These are phyloP conservation scores for Elaeis oleifera DNA, from an alignment of 202 grass and related monocot species.

Conservation along the genomic window DNA sequence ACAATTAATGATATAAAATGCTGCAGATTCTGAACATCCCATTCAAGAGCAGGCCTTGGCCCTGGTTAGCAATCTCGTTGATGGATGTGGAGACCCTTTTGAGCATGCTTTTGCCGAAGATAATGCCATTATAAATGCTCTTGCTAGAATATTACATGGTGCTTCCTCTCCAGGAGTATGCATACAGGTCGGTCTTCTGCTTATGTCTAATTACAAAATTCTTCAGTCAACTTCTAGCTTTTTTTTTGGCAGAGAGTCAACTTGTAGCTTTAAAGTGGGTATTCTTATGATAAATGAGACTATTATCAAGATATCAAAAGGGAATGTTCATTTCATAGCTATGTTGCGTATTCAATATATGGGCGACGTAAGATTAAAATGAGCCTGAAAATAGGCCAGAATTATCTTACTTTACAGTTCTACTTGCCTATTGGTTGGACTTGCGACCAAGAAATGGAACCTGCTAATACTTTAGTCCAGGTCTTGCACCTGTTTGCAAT, in stretches of 20 bases:
- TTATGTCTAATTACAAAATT: not conserved
- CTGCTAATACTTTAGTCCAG: too few species aligned
- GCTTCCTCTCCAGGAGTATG: conserved; percentile 46
- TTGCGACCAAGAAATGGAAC: too few species aligned
- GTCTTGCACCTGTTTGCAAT: too few species aligned
- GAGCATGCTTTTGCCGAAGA: conserved; percentile 61
- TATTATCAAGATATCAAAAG: too few species aligned
- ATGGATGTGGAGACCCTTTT: conserved; percentile 53
- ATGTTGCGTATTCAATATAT: too few species aligned
- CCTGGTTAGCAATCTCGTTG: conserved; percentile 72
- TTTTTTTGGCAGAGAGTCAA: not conserved
- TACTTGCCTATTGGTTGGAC: too few species aligned
- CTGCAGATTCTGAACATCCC: conserved; percentile 82
- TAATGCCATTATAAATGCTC: conserved; percentile 52
- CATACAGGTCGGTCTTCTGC: conserved; percentile 54
- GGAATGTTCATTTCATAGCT: too few species aligned
- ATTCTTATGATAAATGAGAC: too few species aligned
- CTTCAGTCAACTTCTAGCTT: not conserved
- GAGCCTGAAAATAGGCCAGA: too few species aligned
- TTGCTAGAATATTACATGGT: conserved; percentile 64
- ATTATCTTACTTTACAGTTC: too few species aligned
- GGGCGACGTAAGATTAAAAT: too few species aligned
- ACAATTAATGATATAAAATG: not conserved
- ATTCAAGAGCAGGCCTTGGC: conserved; percentile 89
- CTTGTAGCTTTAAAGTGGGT: not conserved